phyloP scores from a whole-genome alignment of 2,329 filamentous ascomycete genomes.

The Phoma sp. region DNA sequence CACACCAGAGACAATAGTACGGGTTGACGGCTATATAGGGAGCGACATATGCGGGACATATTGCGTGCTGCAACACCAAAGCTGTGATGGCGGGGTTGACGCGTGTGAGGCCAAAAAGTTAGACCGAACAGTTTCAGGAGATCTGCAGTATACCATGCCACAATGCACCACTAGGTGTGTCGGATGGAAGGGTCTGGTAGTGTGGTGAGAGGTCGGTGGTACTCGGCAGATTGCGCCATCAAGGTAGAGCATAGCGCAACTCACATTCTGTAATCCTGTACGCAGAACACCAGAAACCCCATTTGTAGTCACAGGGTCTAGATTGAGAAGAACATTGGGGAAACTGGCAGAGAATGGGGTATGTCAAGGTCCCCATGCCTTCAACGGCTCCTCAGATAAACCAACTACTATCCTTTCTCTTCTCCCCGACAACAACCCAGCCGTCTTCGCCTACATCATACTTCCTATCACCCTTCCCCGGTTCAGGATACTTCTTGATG shows the following conservation, averaged over 20 bases:
- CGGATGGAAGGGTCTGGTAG: background rate
- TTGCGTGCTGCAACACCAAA: constrained; percentile 10
- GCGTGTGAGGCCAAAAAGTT: no score
- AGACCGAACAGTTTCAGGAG: background rate
- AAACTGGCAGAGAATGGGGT: no score
- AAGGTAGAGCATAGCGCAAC: background rate
- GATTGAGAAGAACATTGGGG: no score
- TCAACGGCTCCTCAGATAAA: constrained; percentile 6
- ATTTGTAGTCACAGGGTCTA: no score
- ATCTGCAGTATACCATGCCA: no score
- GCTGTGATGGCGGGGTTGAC: background rate
- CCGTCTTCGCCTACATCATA: background rate
- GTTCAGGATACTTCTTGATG: constrained; percentile 29
- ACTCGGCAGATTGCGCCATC: constrained; percentile 10
- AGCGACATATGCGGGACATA: constrained; percentile 1
- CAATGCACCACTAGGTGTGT: no score
- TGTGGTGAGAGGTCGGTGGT: background rate
- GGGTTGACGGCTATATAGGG: background rate
- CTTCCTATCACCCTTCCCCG: constrained; percentile 12
- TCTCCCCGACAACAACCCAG: background rate
- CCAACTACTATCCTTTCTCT: constrained; percentile 8
- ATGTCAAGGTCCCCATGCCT: no score
- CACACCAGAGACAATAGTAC: background rate
- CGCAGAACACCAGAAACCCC: no score
- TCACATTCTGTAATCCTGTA: no score